Conservation (phyloP, 352 stramenopile genomes). For the Pythium rhizo-oryzae region DNA sequence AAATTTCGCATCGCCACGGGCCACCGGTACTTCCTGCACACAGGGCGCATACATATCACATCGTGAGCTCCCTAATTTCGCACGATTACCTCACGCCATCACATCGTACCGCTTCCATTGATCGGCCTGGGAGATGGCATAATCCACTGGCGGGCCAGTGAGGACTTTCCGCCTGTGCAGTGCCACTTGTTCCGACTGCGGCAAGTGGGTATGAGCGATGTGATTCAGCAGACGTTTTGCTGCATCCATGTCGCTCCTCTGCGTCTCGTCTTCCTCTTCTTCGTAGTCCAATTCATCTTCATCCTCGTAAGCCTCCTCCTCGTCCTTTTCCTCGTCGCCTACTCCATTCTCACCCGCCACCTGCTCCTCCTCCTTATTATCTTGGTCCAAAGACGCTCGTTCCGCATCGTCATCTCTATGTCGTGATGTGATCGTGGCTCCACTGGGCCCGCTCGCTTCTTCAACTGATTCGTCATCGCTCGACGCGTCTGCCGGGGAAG, state of each 20-base stretch:
- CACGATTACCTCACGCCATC: too few species aligned
- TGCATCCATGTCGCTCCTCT: slow-evolving; percentile 8
- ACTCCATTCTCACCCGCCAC: slow-evolving; percentile 13
- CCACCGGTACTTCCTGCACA: slow-evolving; percentile 77
- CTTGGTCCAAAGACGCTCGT: slow-evolving; percentile 2
- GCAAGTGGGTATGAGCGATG: slow-evolving; percentile 11
- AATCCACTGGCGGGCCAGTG: slow-evolving; percentile 28
- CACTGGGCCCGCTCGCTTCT: background rate
- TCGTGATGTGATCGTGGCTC: too few species aligned
- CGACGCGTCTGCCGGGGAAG: too few species aligned
- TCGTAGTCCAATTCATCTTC: slow-evolving; percentile 22
- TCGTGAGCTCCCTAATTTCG: background rate
- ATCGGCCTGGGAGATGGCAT: slow-evolving; percentile 19
- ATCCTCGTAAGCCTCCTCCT: slow-evolving; percentile 19
- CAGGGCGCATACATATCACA: background rate
- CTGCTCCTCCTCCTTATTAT: slow-evolving; percentile 7
- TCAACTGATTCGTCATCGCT: background rate
- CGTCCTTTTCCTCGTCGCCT: slow-evolving; percentile 12
- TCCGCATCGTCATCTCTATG: background rate
- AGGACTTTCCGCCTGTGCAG: slow-evolving; percentile 9
- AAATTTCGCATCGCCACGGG: slow-evolving; percentile 65
- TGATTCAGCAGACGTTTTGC: slow-evolving; percentile 5
- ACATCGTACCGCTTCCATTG: slow-evolving; percentile 33
- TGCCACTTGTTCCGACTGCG: slow-evolving; percentile 9
- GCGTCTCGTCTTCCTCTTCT: slow-evolving; percentile 14